Evolutionary conservation across 306 rosid species (phyloP), one percentile per base, ranked within the genome.

Genomic region (Dalbergia cultrata): DNA sequence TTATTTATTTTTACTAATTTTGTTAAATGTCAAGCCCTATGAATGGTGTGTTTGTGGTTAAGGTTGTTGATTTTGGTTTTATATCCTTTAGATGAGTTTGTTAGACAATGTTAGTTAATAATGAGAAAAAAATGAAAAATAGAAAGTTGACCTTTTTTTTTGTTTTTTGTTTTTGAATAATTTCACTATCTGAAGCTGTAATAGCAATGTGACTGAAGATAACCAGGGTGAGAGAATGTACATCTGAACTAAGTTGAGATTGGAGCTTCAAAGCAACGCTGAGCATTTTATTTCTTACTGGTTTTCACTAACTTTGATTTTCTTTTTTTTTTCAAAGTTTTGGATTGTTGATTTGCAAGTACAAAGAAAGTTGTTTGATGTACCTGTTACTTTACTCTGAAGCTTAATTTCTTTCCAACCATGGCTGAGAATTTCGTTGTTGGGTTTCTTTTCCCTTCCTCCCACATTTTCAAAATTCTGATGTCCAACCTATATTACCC

Each of bases 221-320:
- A 43, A 47, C 21, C 13, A 43, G 56, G 39, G 49, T 21, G 10
- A 35, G 5, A 8, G 39, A 71, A 31, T 18, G 21, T 14, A 7
- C 57, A 56, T 77, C 62, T 33, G 31, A 19, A 8, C 4, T 34
- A 12, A 13, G 52, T 49, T 49, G 44, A 43, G 41, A 53, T 37
- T 18, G 41, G 61, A 17, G 19, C 44, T 58, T 26, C n/a, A 68
- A 67, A 44, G 16, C 5, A 44, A 68, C 7, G 56, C 69, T 8
- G 62, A 68, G 45, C 82, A 31, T 5, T 80, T 50, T 70, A 3
- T 54, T 77, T 74, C 37, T 50, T 9, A 64, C 31, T 66, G 58
- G 37, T 31, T 61, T 53, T 13, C 3, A 3, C 4, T 53, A 14
- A 13, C 12, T 53, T 53, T n/a, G 16, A 2, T 53, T 1, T n/a